Conservation (phyloP, 768 basidiomycete species). For the Lactarius psammicola region DNA sequence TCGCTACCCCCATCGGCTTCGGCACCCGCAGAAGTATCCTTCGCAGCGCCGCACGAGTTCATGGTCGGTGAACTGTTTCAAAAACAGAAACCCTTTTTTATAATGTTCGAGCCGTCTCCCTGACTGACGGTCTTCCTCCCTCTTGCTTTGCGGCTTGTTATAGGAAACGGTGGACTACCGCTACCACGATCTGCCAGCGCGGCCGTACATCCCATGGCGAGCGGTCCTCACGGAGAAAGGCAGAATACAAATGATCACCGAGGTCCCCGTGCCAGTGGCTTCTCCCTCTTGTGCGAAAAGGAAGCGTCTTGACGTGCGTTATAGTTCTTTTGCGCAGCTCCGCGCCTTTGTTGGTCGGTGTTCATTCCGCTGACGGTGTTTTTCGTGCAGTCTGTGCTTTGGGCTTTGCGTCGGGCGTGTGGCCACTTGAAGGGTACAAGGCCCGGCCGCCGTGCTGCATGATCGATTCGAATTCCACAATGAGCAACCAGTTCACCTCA, state of each 20-base stretch:
- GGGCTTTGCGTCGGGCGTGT: slow-evolving; percentile 13
- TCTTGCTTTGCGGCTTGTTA: background rate
- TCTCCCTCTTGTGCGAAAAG: slow-evolving; percentile 5
- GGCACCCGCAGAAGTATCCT: too few relatives aligned
- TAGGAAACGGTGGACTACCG: slow-evolving; percentile 24
- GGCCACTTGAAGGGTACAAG: background rate
- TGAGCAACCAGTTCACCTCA: too few relatives aligned
- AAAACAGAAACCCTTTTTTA: too few relatives aligned
- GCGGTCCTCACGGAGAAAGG: background rate
- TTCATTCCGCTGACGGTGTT: background rate
- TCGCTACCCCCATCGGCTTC: too few relatives aligned
- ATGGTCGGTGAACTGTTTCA: slow-evolving; percentile 7
- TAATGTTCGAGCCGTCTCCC: too few relatives aligned
- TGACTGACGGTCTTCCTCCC: too few relatives aligned
- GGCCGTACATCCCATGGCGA: slow-evolving; percentile 11
- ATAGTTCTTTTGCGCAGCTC: background rate
- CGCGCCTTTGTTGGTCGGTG: background rate
- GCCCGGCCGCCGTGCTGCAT: background rate
- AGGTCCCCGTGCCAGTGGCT: background rate
- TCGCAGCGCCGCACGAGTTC: background rate
- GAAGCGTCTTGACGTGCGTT: slow-evolving; percentile 13
- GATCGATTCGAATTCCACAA: background rate
- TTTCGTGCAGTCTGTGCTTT: slow-evolving; percentile 3
- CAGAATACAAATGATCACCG: background rate
- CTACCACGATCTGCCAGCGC: slow-evolving; percentile 5